Base-by-base conservation (phyloP, 1,284 basidiomycete species). In the Chalciporus sp. region DNA sequence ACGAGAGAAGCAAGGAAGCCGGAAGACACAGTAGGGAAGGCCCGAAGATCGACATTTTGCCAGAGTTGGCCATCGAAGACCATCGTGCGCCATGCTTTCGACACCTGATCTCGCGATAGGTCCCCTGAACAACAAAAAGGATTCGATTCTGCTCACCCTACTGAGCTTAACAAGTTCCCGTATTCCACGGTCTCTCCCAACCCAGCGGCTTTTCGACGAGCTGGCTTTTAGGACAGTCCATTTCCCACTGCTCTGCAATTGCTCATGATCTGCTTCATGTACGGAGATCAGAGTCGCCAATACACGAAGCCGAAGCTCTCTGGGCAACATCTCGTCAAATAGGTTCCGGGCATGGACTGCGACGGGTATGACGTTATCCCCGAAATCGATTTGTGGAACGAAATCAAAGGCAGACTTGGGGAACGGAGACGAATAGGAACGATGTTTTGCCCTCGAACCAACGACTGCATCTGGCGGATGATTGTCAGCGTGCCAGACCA, bases 11-110 rank as follows among this genome's bases (percentile, higher is more conserved):
- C 58, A 28, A 92, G 62, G 42, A 84, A 71, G 28, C 69, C 66
- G 37, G 75, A 64, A 6, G 82, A 77, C n/a, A 88, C 64, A 48
- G 76, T 72, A 16, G 85, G 80, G 69, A 88, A 87, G 4, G 81
- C 72, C 8, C 71, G 78, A 37, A 91, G 75, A 65, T 90, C 78
- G 37, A 92, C 71, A 47, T 79, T 61, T 27, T 76, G 67, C 94
- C 95, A 97, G 16, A 96, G 78, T 67, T 94, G 90, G 8, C 94
- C 94, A 67, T 97, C 95, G 59, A 90, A 85, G 43, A 88, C 86
- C 29, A 95, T 83, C 7, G 75, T 68, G 49, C 82, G 84, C 94
- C 94, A 98, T 4, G 77, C 67, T 66, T 83, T 89, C 17, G 89
- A 95, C 1, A 97, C 92, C 91, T 95, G 67, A 56, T 53, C 42